These are phyloP conservation scores for Thraustochytrium sp. DNA, from an alignment of 352 stramenopile species.

Conservation along the genomic window DNA sequence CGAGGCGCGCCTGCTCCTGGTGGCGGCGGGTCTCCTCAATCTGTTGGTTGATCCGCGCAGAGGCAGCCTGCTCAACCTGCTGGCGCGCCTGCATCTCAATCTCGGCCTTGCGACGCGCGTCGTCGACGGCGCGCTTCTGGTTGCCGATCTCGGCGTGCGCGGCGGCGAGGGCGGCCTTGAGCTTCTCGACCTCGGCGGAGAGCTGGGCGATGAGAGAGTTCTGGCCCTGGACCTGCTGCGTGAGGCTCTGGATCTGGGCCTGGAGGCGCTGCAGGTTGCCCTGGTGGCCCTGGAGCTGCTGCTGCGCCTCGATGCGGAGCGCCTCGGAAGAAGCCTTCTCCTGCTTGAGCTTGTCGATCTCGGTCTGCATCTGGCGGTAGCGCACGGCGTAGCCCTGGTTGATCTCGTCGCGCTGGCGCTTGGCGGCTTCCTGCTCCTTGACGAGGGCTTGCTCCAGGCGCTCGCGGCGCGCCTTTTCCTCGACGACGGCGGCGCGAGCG, in stretches of 20 bases:
- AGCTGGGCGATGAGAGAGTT: slow-evolving; percentile 35
- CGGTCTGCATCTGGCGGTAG: background rate
- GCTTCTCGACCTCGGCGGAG: slow-evolving; percentile 14
- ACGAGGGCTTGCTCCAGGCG: slow-evolving; percentile 27
- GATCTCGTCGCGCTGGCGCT: slow-evolving; percentile 34
- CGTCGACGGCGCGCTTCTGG: background rate
- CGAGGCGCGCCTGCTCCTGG: slow-evolving; percentile 11
- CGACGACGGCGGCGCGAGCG: background rate
- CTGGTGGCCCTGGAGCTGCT: slow-evolving; percentile 5
- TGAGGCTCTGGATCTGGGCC: slow-evolving; percentile 8
- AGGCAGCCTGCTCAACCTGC: background rate
- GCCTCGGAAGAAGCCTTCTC: background rate
- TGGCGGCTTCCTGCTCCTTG: slow-evolving; percentile 1
- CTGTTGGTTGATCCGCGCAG: slow-evolving; percentile 22
- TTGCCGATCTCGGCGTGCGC: background rate
- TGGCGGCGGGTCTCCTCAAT: slow-evolving; percentile 28
- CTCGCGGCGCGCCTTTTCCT: background rate
- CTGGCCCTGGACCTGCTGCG: slow-evolving; percentile 15
- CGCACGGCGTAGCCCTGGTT: slow-evolving; percentile 1
- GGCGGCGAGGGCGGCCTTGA: background rate
- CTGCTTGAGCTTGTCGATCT: slow-evolving; percentile 42
- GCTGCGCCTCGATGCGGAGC: background rate
- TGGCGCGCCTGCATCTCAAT: slow-evolving; percentile 10
- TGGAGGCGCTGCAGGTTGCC: background rate
- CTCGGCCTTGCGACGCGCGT: background rate